A percentile compares a stretch with the other conserved stretches of the same genome.
phyloP scores from a whole-genome alignment of 2,329 filamentous ascomycete genomes.

The Raffaelea deltoideospora region DNA sequence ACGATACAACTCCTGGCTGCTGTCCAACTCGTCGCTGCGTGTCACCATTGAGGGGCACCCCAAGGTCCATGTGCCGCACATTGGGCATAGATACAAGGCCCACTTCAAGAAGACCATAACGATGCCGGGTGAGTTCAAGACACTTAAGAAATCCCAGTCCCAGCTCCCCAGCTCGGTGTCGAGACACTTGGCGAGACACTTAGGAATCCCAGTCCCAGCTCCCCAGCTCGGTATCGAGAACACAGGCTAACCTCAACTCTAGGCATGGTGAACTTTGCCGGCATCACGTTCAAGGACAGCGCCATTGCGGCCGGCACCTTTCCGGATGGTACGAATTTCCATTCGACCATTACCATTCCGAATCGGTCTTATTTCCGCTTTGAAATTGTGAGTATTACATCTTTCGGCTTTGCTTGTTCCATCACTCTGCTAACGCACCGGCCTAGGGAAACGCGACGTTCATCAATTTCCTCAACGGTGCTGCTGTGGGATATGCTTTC shows the following conservation, averaged over 20 bases:
- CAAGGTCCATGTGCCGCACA: constrained; percentile 31
- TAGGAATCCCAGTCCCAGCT: no score
- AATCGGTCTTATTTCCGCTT: constrained; percentile 51
- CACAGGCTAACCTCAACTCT: background rate
- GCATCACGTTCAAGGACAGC: constrained; percentile 35
- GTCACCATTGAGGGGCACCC: constrained; percentile 38
- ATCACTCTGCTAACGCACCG: background rate
- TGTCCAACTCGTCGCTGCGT: constrained; percentile 32
- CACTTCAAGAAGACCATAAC: constrained; percentile 40
- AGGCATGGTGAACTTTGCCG: constrained; percentile 39
- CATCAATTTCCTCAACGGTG: constrained; percentile 36
- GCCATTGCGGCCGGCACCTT: constrained; percentile 25
- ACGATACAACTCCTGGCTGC: constrained; percentile 38
- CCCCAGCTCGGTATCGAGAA: no score
- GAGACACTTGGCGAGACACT: no score
- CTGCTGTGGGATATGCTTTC: constrained; percentile 36
- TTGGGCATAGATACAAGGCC: constrained; percentile 31
- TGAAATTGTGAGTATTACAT: constrained; percentile 36
- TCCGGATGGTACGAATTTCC: constrained; percentile 41
- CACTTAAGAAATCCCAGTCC: no score
- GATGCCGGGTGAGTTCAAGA: constrained; percentile 21
- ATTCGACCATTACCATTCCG: constrained; percentile 42
- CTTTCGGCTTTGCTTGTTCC: background rate
- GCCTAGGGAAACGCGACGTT: constrained; percentile 50
- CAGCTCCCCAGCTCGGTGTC: no score